Percentiles rank a stretch among this genome's conserved stretches.
Evolutionary conservation across 2,329 filamentous ascomycete species (phyloP).

Genomic region (Fusarium longipes): DNA sequence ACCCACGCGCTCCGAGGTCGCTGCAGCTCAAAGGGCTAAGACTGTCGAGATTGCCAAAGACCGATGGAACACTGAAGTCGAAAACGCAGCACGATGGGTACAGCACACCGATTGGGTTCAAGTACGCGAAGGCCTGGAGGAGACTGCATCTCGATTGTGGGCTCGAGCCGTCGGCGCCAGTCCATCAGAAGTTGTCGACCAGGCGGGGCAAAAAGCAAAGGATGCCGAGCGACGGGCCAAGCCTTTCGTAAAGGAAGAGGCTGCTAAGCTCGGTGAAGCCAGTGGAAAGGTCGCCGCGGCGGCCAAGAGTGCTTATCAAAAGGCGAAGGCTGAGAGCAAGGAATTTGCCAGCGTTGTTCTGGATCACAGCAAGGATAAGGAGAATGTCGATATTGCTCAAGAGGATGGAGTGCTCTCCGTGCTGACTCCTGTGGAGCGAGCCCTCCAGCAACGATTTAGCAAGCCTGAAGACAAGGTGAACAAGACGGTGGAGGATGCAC

Average conservation of each 20-base stretch:
- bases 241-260: constrained; percentile 51
- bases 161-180: constrained; percentile 53
- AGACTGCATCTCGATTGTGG: constrained; percentile 59
- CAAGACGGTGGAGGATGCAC: constrained; percentile 64
- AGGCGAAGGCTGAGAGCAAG: constrained; percentile 47
- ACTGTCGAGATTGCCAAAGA: constrained; percentile 78
- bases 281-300: constrained; percentile 48
- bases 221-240: constrained; percentile 50
- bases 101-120: constrained; percentile 74
- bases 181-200: constrained; percentile 46
- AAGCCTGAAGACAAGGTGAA: constrained; percentile 54
- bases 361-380: constrained; percentile 51
- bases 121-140: constrained; percentile 69
- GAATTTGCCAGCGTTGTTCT: constrained; percentile 35
- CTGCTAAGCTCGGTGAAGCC: constrained; percentile 37
- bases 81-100: constrained; percentile 72
- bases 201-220: constrained; percentile 47
- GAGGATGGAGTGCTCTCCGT: constrained; percentile 50
- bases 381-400: constrained; percentile 50
- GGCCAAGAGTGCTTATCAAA: constrained; percentile 52
- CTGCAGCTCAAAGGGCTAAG: constrained; percentile 63
- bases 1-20: constrained; percentile 63
- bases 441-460: constrained; percentile 64
- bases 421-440: constrained; percentile 59
- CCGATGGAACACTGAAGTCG: constrained; percentile 80